Conservation (phyloP, 2,329 filamentous ascomycete species). For the Aspergillus cejpii region DNA sequence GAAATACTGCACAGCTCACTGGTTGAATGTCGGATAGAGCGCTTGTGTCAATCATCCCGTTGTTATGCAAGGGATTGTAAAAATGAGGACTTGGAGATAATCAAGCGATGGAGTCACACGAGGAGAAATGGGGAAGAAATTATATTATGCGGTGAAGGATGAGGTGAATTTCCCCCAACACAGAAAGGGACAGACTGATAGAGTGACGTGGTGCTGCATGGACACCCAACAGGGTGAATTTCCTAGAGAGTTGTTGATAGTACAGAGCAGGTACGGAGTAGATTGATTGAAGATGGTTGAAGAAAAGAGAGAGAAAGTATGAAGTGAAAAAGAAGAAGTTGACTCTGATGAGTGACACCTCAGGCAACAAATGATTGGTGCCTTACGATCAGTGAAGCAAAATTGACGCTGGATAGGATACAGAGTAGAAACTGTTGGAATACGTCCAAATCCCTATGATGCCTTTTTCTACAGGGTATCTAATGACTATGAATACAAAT, state of each 20-base stretch:
- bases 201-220: conserved; percentile 27
- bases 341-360: neutral
- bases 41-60: conserved; percentile 29
- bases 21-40: conserved; percentile 21
- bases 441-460: too few relatives aligned
- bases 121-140: conserved; percentile 6
- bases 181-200: conserved; percentile 6
- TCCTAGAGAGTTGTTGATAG: neutral
- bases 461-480: neutral
- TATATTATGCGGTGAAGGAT: conserved; percentile 17
- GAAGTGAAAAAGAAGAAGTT: too few relatives aligned
- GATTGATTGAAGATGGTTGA: neutral
- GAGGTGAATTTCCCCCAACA: conserved; percentile 15
- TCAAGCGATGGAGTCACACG: conserved; percentile 3
- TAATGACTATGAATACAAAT: neutral
- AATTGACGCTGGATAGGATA: neutral
- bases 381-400: neutral
- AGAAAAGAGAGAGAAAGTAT: too few relatives aligned
- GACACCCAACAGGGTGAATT: conserved; percentile 19
- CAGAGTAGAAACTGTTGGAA: too few relatives aligned
- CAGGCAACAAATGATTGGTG: neutral
- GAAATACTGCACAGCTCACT: conserved; percentile 18
- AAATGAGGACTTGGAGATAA: conserved; percentile 5
- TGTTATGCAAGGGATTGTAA: conserved; percentile 7
- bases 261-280: too few relatives aligned